These are phyloP conservation scores for Helianthus annuus DNA, from an alignment of 129 eudicot genomes.

Conservation along the genomic window HanXRQr2.0-SUNRISE NC_035437.2:169194142-169194641, in stretches of 20 bases:
- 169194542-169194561: no score
- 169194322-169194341: conserved; percentile 9
- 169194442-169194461: no score
- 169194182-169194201: conserved; percentile 14
- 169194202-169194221: conserved; percentile 35
- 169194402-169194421: neutral
- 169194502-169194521: no score
- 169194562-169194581: no score
- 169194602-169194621: no score
- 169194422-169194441: neutral
- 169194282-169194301: conserved; percentile 98
- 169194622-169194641: no score
- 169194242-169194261: conserved; percentile 98
- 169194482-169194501: no score
- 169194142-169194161: neutral
- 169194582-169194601: no score
- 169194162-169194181: neutral
- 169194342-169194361: neutral
- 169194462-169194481: no score
- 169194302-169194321: conserved; percentile 83
- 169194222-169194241: conserved; percentile 96
- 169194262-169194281: conserved; percentile 99
- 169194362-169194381: neutral
- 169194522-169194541: no score
- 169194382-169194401: neutral